phyloP scores from a whole-genome alignment of 2,329 filamentous ascomycete species.

The Ascochyta fabae region DNA sequence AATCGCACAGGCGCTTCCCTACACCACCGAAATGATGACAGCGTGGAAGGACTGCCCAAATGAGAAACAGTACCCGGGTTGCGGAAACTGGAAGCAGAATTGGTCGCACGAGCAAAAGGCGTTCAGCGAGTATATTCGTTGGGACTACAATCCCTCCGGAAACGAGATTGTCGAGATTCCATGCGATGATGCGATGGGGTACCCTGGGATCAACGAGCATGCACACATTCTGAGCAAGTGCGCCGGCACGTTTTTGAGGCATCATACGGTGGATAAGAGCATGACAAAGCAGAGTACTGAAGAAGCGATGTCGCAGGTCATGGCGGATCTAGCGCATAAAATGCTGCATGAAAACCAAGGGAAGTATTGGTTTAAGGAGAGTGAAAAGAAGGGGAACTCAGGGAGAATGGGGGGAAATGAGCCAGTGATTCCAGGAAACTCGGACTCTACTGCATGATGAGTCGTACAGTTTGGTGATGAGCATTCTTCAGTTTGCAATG shows the following conservation, averaged over 20 bases:
- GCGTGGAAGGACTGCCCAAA: slow-evolving; percentile 43
- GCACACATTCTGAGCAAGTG: slow-evolving; percentile 26
- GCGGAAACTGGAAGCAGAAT: slow-evolving; percentile 34
- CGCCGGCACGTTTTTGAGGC: slow-evolving; percentile 35
- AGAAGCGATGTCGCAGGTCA: slow-evolving; percentile 22
- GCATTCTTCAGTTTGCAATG: neutral
- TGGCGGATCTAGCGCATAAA: slow-evolving; percentile 19
- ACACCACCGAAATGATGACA: slow-evolving; percentile 37
- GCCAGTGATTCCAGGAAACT: neutral
- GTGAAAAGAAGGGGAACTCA: neutral
- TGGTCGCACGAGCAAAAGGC: slow-evolving; percentile 46
- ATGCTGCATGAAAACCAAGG: slow-evolving; percentile 16
- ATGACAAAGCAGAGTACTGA: slow-evolving; percentile 26
- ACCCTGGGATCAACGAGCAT: slow-evolving; percentile 27
- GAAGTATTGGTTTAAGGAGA: slow-evolving; percentile 19
- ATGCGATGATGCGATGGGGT: slow-evolving; percentile 46
- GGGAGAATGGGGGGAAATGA: neutral
- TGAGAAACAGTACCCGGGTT: slow-evolving; percentile 34
- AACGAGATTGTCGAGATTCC: slow-evolving; percentile 41
- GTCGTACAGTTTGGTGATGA: neutral
- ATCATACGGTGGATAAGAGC: slow-evolving; percentile 33
- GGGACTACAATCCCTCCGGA: slow-evolving; percentile 36
- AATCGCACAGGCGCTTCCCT: slow-evolving; percentile 42
- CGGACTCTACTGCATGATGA: neutral
- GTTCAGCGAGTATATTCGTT: slow-evolving; percentile 44